phyloP scores from a whole-genome alignment of 805 yeast genomes.

The Nakazawaea populi region DNA sequence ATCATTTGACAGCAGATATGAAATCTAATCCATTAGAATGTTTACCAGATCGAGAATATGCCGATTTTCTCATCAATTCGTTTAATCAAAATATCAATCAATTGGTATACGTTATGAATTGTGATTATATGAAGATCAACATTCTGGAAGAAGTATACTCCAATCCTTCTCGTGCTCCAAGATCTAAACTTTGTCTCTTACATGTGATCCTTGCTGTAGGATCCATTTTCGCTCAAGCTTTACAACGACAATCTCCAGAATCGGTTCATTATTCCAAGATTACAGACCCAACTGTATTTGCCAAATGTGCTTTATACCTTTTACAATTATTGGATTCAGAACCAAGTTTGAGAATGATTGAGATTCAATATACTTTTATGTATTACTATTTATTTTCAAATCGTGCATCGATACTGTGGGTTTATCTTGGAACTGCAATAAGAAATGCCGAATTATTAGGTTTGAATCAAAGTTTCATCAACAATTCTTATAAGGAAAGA shows the following conservation, averaged over 20 bases:
- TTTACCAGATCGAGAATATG: constrained; percentile 25
- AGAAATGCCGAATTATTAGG: constrained; percentile 38
- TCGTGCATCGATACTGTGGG: constrained; percentile 36
- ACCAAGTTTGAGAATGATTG: constrained; percentile 35
- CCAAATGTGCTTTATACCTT: constrained; percentile 28
- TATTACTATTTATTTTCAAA: constrained; percentile 34
- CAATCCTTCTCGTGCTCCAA: constrained; percentile 21
- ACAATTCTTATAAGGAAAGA: constrained; percentile 28
- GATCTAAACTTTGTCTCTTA: constrained; percentile 26
- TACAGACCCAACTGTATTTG: constrained; percentile 26
- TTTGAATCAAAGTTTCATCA: constrained; percentile 30
- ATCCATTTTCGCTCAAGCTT: constrained; percentile 29
- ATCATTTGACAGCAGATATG: constrained; percentile 3
- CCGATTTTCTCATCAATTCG: constrained; percentile 24
- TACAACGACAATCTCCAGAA: constrained; percentile 19
- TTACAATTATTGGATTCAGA: constrained; percentile 29
- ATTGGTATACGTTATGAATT: constrained; percentile 31
- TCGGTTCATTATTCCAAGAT: constrained; percentile 17
- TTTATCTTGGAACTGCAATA: constrained; percentile 35
- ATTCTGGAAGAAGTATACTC: constrained; percentile 26
- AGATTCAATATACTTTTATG: constrained; percentile 21
- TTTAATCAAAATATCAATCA: constrained; percentile 35
- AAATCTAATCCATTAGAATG: constrained; percentile 15
- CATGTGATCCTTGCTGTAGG: constrained; percentile 37
- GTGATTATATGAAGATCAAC: constrained; percentile 23